Conservation (phyloP, 805 yeast genomes). For the Hanseniaspora mollemarum region DNA sequence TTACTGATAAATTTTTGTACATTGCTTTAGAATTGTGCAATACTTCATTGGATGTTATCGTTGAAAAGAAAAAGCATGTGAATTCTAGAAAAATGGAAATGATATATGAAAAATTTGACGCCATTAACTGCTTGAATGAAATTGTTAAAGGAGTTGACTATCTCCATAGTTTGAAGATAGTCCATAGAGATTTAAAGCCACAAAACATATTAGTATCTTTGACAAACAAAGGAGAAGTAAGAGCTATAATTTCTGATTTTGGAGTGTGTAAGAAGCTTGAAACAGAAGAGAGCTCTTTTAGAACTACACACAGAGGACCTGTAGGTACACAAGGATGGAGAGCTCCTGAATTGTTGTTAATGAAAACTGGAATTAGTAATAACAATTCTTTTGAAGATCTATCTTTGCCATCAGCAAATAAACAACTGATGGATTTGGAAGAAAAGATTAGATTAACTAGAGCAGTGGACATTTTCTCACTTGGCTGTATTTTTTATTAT, state of each 20-base stretch:
- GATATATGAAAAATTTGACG: slow-evolving; percentile 36
- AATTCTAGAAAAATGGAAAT: slow-evolving; percentile 29
- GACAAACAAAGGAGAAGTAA: slow-evolving; percentile 44
- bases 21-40: slow-evolving; percentile 88
- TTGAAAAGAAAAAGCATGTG: slow-evolving; percentile 40
- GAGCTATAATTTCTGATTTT: slow-evolving; percentile 85
- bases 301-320: slow-evolving; percentile 83
- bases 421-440: slow-evolving; percentile 31
- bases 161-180: slow-evolving; percentile 78
- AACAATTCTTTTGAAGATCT: slow-evolving; percentile 21
- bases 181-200: slow-evolving; percentile 90
- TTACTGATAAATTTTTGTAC: slow-evolving; percentile 73
- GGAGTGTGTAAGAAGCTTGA: slow-evolving; percentile 90
- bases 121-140: slow-evolving; percentile 53
- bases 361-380: slow-evolving; percentile 14
- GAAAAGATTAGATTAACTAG: slow-evolving; percentile 59
- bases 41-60: slow-evolving; percentile 75
- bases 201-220: slow-evolving; percentile 82
- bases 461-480: slow-evolving; percentile 84
- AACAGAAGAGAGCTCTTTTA: slow-evolving; percentile 81
- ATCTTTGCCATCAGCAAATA: slow-evolving; percentile 16
- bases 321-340: slow-evolving; percentile 99
- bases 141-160: slow-evolving; percentile 77
- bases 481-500: slow-evolving; percentile 90
- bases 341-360: slow-evolving; percentile 71